Evolutionary conservation across 257 asterid genomes (phyloP).

Genomic region (Anisodus tanguticus): DNA sequence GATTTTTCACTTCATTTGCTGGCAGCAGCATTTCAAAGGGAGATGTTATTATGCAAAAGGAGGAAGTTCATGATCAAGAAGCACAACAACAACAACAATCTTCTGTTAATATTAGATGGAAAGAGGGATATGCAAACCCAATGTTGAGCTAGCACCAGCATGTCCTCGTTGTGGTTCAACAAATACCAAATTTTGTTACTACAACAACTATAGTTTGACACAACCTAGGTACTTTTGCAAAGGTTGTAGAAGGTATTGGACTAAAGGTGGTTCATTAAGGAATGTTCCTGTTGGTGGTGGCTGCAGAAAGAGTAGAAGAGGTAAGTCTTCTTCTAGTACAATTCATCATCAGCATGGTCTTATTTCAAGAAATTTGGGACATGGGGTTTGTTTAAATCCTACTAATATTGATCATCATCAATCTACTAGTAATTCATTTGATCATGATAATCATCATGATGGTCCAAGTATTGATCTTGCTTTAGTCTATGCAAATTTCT

Average conservation of each 20-base stretch:
- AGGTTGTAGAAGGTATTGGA: slow-evolving; percentile 83
- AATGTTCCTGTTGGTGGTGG: slow-evolving; percentile 70
- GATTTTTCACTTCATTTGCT: slow-evolving; percentile 6
- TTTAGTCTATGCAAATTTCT: slow-evolving; percentile 65
- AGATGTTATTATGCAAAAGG: slow-evolving; percentile 1
- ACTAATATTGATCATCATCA: background rate
- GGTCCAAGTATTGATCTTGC: slow-evolving; percentile 63
- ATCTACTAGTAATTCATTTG: slow-evolving; percentile 28
- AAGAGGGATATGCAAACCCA: slow-evolving; percentile 55
- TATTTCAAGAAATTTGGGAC: slow-evolving; percentile 8
- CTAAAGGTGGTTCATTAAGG: slow-evolving; percentile 82
- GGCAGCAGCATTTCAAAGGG: background rate
- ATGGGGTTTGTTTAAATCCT: slow-evolving; percentile 37
- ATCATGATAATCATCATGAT: too few relatives aligned
- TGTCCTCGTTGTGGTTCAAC: slow-evolving; percentile 84
- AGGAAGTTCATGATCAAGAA: background rate
- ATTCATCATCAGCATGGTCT: slow-evolving; percentile 16
- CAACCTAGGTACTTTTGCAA: slow-evolving; percentile 84
- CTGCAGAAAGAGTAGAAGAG: slow-evolving; percentile 14
- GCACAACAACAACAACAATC: background rate
- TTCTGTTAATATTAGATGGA: slow-evolving; percentile 49
- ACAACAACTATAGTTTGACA: slow-evolving; percentile 83
- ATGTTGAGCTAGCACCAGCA: slow-evolving; percentile 54
- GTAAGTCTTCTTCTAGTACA: slow-evolving; percentile 10
- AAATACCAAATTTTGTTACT: slow-evolving; percentile 81